Evolutionary conservation across 73 alveolate species (phyloP).

Genomic region (Blepharisma japonicum): DNA sequence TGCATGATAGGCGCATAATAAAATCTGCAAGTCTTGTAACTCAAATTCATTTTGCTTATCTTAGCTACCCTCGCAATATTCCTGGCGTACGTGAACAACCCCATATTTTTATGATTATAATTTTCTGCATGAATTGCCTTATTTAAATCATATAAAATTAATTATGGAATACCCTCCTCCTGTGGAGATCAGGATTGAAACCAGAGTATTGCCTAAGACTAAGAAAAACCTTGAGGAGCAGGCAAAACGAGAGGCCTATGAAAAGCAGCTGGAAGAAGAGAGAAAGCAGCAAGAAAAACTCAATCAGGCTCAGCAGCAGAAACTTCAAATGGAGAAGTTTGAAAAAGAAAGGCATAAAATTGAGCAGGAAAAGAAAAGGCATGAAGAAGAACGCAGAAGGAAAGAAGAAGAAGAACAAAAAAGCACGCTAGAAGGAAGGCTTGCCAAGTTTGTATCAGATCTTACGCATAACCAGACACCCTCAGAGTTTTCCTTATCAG

Average conservation of each 20-base stretch:
- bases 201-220: background rate
- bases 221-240: conserved; percentile 11
- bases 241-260: conserved; percentile 15
- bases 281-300: background rate
- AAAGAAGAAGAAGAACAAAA: conserved; percentile 24
- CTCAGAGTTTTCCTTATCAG: conserved; percentile 5
- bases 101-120: too few species aligned
- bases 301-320: conserved; percentile 19
- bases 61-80: too few species aligned
- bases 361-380: conserved; percentile 12
- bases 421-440: conserved; percentile 6
- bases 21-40: too few species aligned
- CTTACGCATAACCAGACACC: background rate
- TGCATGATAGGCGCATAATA: too few species aligned
- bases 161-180: too few species aligned
- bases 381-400: conserved; percentile 39
- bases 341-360: conserved; percentile 24
- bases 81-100: too few species aligned
- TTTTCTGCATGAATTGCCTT: too few species aligned
- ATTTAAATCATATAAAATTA: too few species aligned
- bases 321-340: background rate
- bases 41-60: too few species aligned
- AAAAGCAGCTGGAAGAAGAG: background rate
- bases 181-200: background rate
- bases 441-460: conserved; percentile 43